Evolutionary conservation across 139 green algal genomes (phyloP), one percentile per base, ranked within the genome.

Genomic region (Chlamydomonas sp.): DNA sequence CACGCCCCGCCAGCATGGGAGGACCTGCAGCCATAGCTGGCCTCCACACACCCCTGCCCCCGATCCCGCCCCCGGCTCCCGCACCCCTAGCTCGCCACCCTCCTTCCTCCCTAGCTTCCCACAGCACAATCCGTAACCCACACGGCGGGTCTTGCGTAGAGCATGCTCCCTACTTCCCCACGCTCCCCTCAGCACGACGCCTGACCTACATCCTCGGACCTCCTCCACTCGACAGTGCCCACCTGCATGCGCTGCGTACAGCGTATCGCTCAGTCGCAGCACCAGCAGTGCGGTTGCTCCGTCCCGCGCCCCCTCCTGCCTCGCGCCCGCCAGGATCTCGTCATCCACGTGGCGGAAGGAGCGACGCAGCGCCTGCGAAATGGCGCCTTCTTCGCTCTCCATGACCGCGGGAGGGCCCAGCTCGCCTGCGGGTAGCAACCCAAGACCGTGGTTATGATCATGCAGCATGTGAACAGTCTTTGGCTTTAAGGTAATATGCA

Each of bases 171-270:
- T 49, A 49, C 31, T 49, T 49, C 31, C 31, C 31, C 31, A 49
- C 31, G 31, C 57, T 57, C 57, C 49, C 5, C 78, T 62, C 78
- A 5, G 2, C 79, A n/a, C 31, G 31, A 3, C 74, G 7, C 7
- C 10, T 14, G 4, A 3, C 1, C 66, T 5, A 78, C 80, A 59
- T 5, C 49, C 64, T 72, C 66, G 4, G 0, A 17, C 8, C 9
- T 67, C 20, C 71, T 49, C 7, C 66, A 71, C 79, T 92, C 31
- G 31, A 49, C 31, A 49, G 31, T 49, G 0, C 31, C 31, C 91
- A 84, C 94, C 95, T 49, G 89, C 91, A 80, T 97, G 93, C 5
- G 94, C 95, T 20, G 91, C 83, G 63, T 95, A 97, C 61, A 97
- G 80, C n/a, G 83, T 74, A 58, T 93, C 82, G 5, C 92, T 91